phyloP scores from a whole-genome alignment of 2,329 filamentous ascomycete species.

The Botrytis byssoidea region DNA sequence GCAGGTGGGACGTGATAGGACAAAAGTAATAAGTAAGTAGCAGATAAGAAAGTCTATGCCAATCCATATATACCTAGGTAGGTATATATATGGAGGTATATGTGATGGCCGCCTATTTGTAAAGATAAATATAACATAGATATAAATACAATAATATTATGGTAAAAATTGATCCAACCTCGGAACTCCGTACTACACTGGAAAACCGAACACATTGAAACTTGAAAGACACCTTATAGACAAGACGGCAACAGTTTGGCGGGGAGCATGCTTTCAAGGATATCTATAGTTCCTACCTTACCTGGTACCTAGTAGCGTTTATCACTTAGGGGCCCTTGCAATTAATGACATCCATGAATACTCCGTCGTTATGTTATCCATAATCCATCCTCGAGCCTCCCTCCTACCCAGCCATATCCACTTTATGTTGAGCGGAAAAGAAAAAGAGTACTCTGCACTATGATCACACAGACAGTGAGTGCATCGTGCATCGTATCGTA shows the following conservation, averaged over 20 bases:
- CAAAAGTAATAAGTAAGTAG: neutral
- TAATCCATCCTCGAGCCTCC: neutral
- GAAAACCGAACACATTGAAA: neutral
- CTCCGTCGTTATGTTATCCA: neutral
- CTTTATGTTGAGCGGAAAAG: neutral
- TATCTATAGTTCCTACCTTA: neutral
- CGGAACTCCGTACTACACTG: too few species aligned
- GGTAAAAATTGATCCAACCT: neutral
- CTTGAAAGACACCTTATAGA: neutral
- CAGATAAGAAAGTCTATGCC: neutral
- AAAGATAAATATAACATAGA: neutral
- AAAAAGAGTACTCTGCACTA: neutral
- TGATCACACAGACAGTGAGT: neutral
- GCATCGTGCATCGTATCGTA: neutral
- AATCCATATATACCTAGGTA: neutral
- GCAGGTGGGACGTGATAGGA: neutral
- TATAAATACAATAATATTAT: neutral
- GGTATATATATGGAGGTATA: neutral
- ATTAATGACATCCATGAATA: neutral
- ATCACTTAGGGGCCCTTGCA: neutral
- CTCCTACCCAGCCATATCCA: neutral
- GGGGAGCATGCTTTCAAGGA: neutral
- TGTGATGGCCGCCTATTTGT: neutral
- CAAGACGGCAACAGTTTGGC: neutral
- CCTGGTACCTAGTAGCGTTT: neutral